These are phyloP conservation scores for Cardamine occulta DNA, from an alignment of 345 rosid genomes.

Conservation along the genomic window DNA sequence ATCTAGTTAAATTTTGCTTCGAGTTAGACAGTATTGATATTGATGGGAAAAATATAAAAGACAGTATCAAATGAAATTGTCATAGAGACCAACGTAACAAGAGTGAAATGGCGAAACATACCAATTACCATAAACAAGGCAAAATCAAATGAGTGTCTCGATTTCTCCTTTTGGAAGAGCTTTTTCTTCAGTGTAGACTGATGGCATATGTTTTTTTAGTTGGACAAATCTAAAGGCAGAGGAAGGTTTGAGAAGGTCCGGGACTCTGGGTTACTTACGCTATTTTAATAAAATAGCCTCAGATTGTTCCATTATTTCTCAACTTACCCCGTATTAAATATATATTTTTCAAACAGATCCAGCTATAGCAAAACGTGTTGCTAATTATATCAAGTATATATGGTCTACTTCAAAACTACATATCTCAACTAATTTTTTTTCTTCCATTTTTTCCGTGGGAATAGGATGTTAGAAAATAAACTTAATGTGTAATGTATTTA, in stretches of 20 bases:
- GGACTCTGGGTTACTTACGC: conserved; percentile 3
- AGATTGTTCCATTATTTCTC: background rate
- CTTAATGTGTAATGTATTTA: too few relatives aligned
- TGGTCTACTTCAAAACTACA: too few relatives aligned
- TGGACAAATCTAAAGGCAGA: conserved; percentile 2
- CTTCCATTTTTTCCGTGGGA: too few relatives aligned
- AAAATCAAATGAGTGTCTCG: background rate
- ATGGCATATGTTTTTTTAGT: conserved; percentile 13
- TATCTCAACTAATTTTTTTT: too few relatives aligned
- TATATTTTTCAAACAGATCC: background rate
- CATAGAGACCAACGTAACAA: background rate
- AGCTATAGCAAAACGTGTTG: too few relatives aligned
- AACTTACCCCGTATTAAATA: background rate
- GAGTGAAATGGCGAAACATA: background rate
- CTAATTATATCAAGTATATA: too few relatives aligned
- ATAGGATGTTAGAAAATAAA: background rate
- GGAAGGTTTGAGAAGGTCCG: conserved; percentile 43
- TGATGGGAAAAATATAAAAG: background rate
- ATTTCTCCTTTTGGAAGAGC: background rate
- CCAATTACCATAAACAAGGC: conserved; percentile 8
- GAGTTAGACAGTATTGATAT: background rate
- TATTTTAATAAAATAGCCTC: conserved; percentile 1
- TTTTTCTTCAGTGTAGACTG: background rate
- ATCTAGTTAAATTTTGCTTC: background rate
- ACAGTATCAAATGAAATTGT: background rate